Conservation (phyloP, 2,329 filamentous ascomycete genomes). For the Trichoderma lentiforme region DNA sequence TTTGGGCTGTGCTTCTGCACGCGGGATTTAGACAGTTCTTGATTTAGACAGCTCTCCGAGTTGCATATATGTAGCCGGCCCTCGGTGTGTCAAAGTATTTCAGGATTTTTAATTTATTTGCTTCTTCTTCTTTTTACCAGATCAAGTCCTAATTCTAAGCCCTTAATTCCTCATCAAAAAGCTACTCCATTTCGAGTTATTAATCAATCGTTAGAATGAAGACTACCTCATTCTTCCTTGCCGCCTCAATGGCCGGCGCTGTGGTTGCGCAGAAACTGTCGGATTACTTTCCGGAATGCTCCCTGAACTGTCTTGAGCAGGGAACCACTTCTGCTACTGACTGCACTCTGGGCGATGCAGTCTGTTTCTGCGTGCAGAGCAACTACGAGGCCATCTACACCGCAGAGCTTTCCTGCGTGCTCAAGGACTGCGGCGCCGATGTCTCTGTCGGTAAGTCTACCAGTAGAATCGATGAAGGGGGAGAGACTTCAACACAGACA, state of each 20-base stretch:
- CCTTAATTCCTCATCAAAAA: background rate
- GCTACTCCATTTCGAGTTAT: background rate
- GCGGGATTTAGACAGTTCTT: background rate
- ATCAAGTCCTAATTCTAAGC: background rate
- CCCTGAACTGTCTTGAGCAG: conserved; percentile 28
- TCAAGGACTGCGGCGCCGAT: conserved; percentile 27
- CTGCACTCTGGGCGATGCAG: conserved; percentile 27
- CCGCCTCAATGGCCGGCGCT: conserved; percentile 23
- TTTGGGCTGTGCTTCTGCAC: background rate
- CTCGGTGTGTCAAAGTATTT: background rate
- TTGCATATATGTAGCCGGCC: background rate
- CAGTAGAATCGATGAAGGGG: background rate
- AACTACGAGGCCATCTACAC: conserved; percentile 30
- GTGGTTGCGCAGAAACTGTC: conserved; percentile 22
- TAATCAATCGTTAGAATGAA: background rate
- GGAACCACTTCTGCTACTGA: conserved; percentile 24
- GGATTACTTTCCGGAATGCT: conserved; percentile 30
- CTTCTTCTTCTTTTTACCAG: background rate
- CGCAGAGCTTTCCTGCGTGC: conserved; percentile 27
- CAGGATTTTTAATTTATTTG: too few species aligned
- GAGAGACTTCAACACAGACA: background rate
- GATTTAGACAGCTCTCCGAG: background rate
- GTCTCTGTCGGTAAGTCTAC: conserved; percentile 27
- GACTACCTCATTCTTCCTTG: conserved; percentile 19
- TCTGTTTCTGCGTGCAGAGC: conserved; percentile 27